Base-by-base conservation (phyloP, 1,284 basidiomycete genomes). In the Fomitopsis betulina region DNA sequence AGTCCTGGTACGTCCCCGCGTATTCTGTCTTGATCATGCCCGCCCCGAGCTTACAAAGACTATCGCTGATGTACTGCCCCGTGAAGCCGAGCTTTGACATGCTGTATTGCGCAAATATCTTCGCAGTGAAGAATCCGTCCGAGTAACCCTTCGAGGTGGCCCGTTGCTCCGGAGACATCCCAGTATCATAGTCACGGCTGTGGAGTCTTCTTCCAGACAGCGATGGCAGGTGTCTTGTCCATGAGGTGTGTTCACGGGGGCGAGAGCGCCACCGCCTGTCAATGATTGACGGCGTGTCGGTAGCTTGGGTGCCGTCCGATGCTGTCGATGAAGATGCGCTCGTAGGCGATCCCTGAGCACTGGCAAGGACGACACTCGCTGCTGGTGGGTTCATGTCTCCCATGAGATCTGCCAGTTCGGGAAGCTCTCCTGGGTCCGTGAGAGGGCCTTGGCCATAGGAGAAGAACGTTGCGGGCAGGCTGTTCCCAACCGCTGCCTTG, bases 41-140 rank as follows among this genome's bases (percentile, higher is more conserved):
- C 3, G 70, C 68, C 2, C 78, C 77, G 45, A 78, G 72, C 23
- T 65, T 69, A 12, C 64, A 62, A 33, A 83, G 67, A 45, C 73
- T 78, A 62, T 89, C 85, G 25, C 50, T 59, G 27, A 88, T 79
- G 67, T 83, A 89, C 66, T 91, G 88, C 9, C 77, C 80, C 10
- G 71, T 71, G 69, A 90, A 91, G 2, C 87, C 88, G 0, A 91
- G 77, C 63, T 79, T 81, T 27, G 85, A 87, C 64, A 77, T 75
- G 35, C 75, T 75, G 55, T 79, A 73, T 30, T 74, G 69, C 3
- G 84, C 85, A 67, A 91, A 90, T 15, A 79, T 76, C 66, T 80
- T 80, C 5, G 85, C 85, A 0, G 86, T 82, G 17, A 76, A 70
- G 66, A 81, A 84, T 1, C 89, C 89, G 63, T 90, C 84, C 12